Evolutionary conservation across 1,284 basidiomycete genomes (phyloP).

Genomic region (Trametes sp.): DNA sequence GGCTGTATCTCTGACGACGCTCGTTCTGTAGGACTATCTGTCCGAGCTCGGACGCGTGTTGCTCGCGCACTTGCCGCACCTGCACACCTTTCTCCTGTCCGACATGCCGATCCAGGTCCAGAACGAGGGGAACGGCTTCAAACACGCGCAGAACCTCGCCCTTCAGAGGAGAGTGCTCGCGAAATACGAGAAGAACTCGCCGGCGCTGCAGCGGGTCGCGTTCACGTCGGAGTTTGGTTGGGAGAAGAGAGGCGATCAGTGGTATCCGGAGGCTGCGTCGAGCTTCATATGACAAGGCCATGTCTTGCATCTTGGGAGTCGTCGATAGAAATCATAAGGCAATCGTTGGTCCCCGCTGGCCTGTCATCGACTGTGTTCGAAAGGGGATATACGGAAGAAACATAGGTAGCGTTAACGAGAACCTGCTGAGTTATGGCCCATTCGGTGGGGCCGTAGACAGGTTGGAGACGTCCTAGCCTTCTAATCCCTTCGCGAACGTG

Average conservation of each 20-base stretch:
- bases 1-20: not conserved
- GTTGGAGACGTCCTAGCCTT: no score
- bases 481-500: not conserved
- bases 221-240: conserved; percentile 2
- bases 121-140: not conserved
- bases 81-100: conserved; percentile 11
- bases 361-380: no score
- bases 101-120: not conserved
- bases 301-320: not conserved
- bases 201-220: not conserved
- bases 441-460: no score
- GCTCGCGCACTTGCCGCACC: conserved; percentile 8
- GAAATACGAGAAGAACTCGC: not conserved
- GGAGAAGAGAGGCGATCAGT: not conserved
- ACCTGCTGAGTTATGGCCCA: no score
- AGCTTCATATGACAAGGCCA: not conserved
- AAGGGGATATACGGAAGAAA: no score
- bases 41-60: not conserved
- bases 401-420: no score
- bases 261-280: not conserved
- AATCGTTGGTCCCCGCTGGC: no score
- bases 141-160: not conserved
- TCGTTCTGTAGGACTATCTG: not conserved
- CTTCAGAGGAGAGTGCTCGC: conserved; percentile 2
- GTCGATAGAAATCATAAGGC: not conserved